These are phyloP conservation scores for Terfezia boudieri DNA, from an alignment of 495 filamentous ascomycete species.

Conservation along the genomic window DNA sequence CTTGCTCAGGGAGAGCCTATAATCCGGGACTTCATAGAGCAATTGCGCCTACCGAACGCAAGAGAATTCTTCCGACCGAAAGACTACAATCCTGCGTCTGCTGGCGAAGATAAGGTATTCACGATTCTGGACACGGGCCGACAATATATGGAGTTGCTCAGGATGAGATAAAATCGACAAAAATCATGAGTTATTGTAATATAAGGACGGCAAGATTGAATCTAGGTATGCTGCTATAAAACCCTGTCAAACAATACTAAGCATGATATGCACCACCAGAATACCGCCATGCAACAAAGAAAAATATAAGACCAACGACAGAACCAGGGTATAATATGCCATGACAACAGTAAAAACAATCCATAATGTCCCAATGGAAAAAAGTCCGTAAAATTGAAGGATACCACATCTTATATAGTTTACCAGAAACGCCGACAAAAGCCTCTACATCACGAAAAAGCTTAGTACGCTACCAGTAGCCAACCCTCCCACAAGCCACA, in stretches of 20 bases:
- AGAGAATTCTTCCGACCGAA: not conserved
- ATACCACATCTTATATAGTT: too few relatives aligned
- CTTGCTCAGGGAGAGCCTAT: conserved; percentile 12
- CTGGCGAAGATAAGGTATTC: not conserved
- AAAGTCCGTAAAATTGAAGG: too few relatives aligned
- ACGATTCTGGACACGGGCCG: not conserved
- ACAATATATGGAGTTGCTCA: not conserved
- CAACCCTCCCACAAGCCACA: conserved; percentile 66
- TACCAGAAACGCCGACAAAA: too few relatives aligned
- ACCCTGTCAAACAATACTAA: too few relatives aligned
- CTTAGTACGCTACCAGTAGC: conserved; percentile 71
- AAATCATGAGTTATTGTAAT: not conserved
- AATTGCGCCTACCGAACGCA: conserved; percentile 4
- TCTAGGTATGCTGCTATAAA: too few relatives aligned
- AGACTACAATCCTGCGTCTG: not conserved
- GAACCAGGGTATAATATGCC: too few relatives aligned
- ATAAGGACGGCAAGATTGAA: too few relatives aligned
- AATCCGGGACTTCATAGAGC: conserved; percentile 13
- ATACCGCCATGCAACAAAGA: too few relatives aligned
- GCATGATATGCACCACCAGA: too few relatives aligned
- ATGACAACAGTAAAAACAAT: too few relatives aligned
- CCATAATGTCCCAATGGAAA: too few relatives aligned
- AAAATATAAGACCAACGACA: too few relatives aligned
- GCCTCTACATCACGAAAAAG: conserved; percentile 26
- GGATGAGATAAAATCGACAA: not conserved